Evolutionary conservation across 129 eudicot genomes (phyloP).

Genomic region (Smallanthus sonchifolius): DNA sequence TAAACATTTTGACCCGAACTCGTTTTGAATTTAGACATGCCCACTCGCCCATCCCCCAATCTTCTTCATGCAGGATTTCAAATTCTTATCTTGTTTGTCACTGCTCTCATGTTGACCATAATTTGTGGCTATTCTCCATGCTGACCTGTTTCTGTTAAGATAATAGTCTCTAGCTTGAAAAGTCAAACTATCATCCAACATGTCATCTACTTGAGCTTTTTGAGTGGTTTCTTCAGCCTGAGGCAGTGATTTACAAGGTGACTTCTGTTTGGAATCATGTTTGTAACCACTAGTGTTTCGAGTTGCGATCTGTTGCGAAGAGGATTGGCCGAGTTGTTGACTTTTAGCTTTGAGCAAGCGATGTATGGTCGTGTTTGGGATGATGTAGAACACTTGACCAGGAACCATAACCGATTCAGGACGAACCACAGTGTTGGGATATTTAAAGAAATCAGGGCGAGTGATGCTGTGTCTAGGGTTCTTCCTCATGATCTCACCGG

Average conservation of each 20-base stretch:
- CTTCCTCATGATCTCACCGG: slow-evolving; percentile 55
- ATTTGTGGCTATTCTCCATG: too few species aligned
- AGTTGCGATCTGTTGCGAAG: slow-evolving; percentile 11
- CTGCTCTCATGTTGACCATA: too few species aligned
- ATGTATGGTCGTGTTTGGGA: slow-evolving; percentile 46
- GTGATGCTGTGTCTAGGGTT: slow-evolving; percentile 62
- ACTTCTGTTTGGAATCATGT: neutral
- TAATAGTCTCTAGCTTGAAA: neutral
- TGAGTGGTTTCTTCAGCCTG: slow-evolving; percentile 18
- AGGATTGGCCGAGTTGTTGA: slow-evolving; percentile 9
- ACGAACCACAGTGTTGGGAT: slow-evolving; percentile 47
- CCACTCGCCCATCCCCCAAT: too few species aligned
- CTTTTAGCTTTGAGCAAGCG: slow-evolving; percentile 36
- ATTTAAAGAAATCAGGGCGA: slow-evolving; percentile 49
- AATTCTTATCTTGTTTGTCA: too few species aligned
- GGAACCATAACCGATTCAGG: slow-evolving; percentile 57
- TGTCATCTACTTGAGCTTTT: too few species aligned
- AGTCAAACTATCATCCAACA: slow-evolving; percentile 18
- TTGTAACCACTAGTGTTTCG: slow-evolving; percentile 5
- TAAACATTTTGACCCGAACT: too few species aligned
- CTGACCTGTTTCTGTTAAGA: too few species aligned
- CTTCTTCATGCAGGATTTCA: too few species aligned
- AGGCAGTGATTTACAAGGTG: slow-evolving; percentile 27
- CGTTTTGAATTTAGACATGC: too few species aligned
- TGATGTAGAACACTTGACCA: slow-evolving; percentile 56